These are phyloP conservation scores for Wickerhamiella infanticola DNA, from an alignment of 1,139 yeast species.

Conservation along the genomic window DNA sequence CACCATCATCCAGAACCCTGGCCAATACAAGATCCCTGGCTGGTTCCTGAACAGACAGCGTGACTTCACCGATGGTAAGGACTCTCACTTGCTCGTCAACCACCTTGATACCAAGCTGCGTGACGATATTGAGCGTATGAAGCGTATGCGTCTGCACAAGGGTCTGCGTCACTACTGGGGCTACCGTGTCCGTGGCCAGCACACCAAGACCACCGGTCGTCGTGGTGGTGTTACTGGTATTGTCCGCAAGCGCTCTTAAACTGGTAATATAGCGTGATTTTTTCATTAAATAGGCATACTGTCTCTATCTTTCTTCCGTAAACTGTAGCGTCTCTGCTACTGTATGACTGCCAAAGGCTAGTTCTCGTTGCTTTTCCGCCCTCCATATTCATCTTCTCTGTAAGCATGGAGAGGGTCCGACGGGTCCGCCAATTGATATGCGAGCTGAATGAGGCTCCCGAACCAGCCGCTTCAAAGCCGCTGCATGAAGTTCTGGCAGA, in stretches of 20 bases:
- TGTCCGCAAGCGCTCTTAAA: conserved; percentile 14
- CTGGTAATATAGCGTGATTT: neutral
- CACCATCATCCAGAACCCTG: conserved; percentile 99
- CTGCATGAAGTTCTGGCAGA: neutral
- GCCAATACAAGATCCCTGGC: conserved; percentile 97
- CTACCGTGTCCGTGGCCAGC: conserved; percentile 88
- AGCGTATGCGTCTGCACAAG: conserved; percentile 99
- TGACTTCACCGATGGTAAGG: conserved; percentile 97
- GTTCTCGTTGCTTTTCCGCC: too few relatives aligned
- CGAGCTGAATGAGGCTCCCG: neutral
- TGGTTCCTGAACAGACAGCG: conserved; percentile 99
- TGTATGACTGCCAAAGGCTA: too few relatives aligned
- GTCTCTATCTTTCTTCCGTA: neutral
- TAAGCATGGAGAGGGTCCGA: neutral
- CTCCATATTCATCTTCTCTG: too few relatives aligned
- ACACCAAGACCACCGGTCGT: conserved; percentile 99
- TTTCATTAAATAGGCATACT: neutral
- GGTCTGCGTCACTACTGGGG: conserved; percentile 99
- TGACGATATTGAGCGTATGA: conserved; percentile 99
- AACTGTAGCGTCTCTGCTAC: neutral
- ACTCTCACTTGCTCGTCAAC: conserved; percentile 97
- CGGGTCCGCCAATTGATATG: neutral
- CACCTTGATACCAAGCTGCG: conserved; percentile 98
- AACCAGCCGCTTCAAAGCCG: neutral
- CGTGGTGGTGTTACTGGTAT: conserved; percentile 38